Evolutionary conservation across 192 early-diverging fungal species (phyloP).

Genomic region (Funneliformis mosseae): DNA sequence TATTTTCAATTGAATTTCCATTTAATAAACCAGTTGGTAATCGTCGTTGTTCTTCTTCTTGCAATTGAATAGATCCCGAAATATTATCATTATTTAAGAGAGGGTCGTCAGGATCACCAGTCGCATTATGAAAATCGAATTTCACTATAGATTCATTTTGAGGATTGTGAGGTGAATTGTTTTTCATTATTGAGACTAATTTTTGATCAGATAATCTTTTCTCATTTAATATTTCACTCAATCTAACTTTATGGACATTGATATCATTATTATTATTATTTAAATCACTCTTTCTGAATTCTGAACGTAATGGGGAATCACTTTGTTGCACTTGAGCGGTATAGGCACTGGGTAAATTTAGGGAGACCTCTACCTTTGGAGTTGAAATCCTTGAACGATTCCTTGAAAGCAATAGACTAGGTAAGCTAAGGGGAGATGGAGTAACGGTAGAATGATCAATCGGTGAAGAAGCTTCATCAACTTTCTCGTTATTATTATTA

Average conservation of each 20-base stretch:
- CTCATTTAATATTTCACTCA: background rate
- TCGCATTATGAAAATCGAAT: background rate
- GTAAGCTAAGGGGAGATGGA: background rate
- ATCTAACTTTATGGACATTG: background rate
- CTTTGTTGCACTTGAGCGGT: conserved; percentile 20
- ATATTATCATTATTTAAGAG: background rate
- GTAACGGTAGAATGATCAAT: background rate
- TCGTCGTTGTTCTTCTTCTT: background rate
- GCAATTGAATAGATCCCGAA: background rate
- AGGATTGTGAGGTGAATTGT: background rate
- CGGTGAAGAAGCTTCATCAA: background rate
- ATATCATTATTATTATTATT: background rate
- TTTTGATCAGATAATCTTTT: background rate
- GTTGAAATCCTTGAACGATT: background rate
- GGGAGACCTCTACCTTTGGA: background rate
- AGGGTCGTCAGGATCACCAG: background rate
- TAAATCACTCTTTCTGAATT: conserved; percentile 6
- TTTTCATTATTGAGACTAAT: background rate
- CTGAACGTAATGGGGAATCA: background rate
- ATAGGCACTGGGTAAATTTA: background rate
- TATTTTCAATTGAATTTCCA: background rate
- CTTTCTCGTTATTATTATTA: background rate
- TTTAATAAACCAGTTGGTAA: background rate
- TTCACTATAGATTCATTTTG: background rate
- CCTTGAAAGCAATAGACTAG: background rate